Evolutionary conservation across 1,284 basidiomycete genomes (phyloP).

Genomic region (Thecaphora thlaspeos): DNA sequence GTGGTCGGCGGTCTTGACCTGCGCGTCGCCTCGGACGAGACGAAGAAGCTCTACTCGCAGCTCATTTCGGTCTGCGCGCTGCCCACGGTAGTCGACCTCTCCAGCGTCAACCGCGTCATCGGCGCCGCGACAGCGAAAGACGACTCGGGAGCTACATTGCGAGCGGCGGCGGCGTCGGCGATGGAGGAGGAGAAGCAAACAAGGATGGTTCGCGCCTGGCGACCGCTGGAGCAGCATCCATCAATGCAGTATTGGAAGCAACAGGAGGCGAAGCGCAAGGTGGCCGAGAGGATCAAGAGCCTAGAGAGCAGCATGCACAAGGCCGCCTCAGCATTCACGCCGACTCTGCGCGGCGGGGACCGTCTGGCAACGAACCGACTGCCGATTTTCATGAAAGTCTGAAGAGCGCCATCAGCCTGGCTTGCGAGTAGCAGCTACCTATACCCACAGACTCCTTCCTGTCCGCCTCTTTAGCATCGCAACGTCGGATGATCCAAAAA

Average conservation of each 20-base stretch:
- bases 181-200: neutral
- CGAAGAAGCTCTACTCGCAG: constrained; percentile 5
- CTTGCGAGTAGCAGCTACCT: too few species aligned
- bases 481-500: too few species aligned
- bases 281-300: neutral
- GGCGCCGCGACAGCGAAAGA: too few species aligned
- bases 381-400: too few species aligned
- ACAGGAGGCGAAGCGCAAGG: neutral
- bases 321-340: too few species aligned
- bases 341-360: too few species aligned
- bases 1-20: neutral
- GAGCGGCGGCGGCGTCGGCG: neutral
- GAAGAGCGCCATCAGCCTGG: too few species aligned
- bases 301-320: neutral
- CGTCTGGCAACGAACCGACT: too few species aligned
- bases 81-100: constrained; percentile 44
- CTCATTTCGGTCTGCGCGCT: constrained; percentile 15
- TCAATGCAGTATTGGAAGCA: neutral
- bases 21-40: constrained; percentile 5
- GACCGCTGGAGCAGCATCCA: neutral
- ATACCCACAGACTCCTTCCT: too few species aligned
- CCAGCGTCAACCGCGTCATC: constrained; percentile 5
- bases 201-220: neutral
- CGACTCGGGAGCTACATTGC: too few species aligned
- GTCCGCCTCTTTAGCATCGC: too few species aligned